Conservation (phyloP, 2,329 filamentous ascomycete species). For the Cercospora zeae-maydis region DNA sequence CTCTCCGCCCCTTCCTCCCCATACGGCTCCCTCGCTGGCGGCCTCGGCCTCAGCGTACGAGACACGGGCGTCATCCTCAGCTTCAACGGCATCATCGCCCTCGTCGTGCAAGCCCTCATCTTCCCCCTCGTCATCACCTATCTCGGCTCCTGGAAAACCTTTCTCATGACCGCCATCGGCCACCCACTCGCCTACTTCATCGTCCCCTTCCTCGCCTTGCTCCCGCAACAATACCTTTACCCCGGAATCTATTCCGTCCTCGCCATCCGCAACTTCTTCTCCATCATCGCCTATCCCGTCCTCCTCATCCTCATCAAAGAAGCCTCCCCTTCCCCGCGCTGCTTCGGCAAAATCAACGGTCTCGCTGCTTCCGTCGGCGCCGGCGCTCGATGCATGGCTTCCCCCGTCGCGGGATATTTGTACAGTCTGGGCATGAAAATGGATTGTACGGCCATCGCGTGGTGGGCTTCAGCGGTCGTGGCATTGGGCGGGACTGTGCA, state of each 20-base stretch:
- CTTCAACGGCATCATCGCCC: conserved; percentile 66
- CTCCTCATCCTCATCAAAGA: conserved; percentile 70
- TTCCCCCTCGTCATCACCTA: conserved; percentile 63
- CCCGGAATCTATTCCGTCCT: conserved; percentile 64
- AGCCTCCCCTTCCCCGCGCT: conserved; percentile 59
- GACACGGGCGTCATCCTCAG: conserved; percentile 67
- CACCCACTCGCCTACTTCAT: conserved; percentile 67
- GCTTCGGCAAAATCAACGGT: conserved; percentile 68
- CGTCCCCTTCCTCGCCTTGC: conserved; percentile 62
- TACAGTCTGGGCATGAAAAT: conserved; percentile 60
- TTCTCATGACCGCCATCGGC: conserved; percentile 61
- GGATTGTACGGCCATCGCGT: conserved; percentile 59
- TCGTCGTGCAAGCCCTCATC: conserved; percentile 68
- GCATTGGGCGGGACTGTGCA: conserved; percentile 56
- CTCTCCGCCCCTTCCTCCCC: conserved; percentile 22
- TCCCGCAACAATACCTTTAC: conserved; percentile 54
- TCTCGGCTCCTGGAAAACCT: conserved; percentile 65
- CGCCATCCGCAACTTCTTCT: conserved; percentile 62
- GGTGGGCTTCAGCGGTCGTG: conserved; percentile 58
- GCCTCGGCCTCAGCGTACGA: conserved; percentile 62
- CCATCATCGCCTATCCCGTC: conserved; percentile 65
- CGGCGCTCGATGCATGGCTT: conserved; percentile 65
- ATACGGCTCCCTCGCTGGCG: conserved; percentile 49
- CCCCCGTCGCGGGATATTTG: conserved; percentile 63
- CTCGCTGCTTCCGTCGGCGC: conserved; percentile 70